Conservation (phyloP, 192 early-diverging fungal species). For the Coemansia sp. region DNA sequence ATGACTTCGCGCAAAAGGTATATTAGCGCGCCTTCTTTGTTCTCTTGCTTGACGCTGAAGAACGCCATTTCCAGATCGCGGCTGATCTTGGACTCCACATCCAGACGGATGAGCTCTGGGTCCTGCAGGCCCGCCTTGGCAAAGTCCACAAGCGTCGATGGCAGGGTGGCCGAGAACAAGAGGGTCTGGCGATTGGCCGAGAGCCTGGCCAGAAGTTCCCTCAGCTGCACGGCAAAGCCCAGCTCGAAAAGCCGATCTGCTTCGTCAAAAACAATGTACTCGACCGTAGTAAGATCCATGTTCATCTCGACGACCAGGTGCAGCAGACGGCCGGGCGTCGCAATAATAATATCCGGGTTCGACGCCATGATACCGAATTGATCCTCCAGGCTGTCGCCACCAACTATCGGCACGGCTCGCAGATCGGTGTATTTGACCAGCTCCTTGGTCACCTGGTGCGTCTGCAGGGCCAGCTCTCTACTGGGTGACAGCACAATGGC, state of each 20-base stretch:
- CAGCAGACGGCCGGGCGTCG: conserved; percentile 79
- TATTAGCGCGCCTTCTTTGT: conserved; percentile 89
- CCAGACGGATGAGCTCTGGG: conserved; percentile 88
- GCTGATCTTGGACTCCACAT: conserved; percentile 93
- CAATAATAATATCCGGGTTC: conserved; percentile 92
- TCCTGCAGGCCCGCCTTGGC: conserved; percentile 94
- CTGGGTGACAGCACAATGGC: conserved; percentile 88
- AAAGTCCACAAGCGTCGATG: conserved; percentile 90
- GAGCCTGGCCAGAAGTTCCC: conserved; percentile 83
- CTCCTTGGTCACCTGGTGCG: conserved; percentile 90
- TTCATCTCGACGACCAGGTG: conserved; percentile 87
- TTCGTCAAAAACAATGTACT: conserved; percentile 98
- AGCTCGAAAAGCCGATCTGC: conserved; percentile 98
- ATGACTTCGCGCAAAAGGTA: conserved; percentile 79
- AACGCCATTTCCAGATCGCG: conserved; percentile 95
- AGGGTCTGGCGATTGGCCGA: conserved; percentile 85
- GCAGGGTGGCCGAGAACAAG: conserved; percentile 95
- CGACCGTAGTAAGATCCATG: conserved; percentile 79
- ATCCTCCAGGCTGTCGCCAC: conserved; percentile 95
- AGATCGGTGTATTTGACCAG: conserved; percentile 91
- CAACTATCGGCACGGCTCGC: conserved; percentile 82
- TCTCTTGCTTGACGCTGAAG: conserved; percentile 76
- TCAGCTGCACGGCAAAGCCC: conserved; percentile 93
- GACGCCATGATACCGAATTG: conserved; percentile 90
- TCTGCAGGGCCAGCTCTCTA: conserved; percentile 95